Evolutionary conservation across 768 basidiomycete species (phyloP).

Genomic region (Macrolepiota albuminosa): DNA sequence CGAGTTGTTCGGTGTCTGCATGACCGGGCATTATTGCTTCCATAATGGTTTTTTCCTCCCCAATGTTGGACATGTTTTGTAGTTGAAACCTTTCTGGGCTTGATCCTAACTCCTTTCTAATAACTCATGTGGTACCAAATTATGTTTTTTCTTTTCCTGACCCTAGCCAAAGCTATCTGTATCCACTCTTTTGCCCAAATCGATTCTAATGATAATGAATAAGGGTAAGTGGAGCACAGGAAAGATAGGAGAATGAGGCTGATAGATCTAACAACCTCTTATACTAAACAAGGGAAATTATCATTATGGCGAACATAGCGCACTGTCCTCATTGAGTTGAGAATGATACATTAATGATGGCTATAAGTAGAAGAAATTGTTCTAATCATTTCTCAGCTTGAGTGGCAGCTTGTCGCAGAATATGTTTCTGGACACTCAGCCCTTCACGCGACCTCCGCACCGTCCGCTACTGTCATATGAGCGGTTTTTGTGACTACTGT

Average conservation of each 20-base stretch:
- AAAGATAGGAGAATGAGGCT: not conserved
- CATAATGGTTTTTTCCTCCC: slow-evolving; percentile 29
- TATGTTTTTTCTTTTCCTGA: slow-evolving; percentile 55
- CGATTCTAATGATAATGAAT: not conserved
- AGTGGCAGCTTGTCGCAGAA: slow-evolving; percentile 24
- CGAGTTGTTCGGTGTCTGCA: slow-evolving; percentile 58
- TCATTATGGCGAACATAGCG: not conserved
- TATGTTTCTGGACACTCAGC: not conserved
- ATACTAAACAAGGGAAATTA: too few relatives aligned
- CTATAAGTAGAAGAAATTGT: slow-evolving; percentile 58
- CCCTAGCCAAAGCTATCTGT: slow-evolving; percentile 34
- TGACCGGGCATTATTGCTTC: slow-evolving; percentile 46
- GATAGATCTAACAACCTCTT: not conserved
- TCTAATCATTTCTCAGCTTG: slow-evolving; percentile 51
- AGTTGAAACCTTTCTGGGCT: slow-evolving; percentile 30
- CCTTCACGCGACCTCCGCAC: slow-evolving; percentile 26
- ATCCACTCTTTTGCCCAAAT: too few relatives aligned
- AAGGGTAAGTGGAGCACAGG: slow-evolving; percentile 13
- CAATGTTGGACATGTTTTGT: slow-evolving; percentile 22
- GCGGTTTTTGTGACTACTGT: slow-evolving; percentile 52
- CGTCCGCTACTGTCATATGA: slow-evolving; percentile 54
- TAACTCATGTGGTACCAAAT: slow-evolving; percentile 44
- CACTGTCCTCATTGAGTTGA: not conserved
- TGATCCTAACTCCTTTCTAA: slow-evolving; percentile 39
- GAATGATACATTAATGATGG: slow-evolving; percentile 9